A percentile compares a stretch with the other conserved stretches of the same genome.
Evolutionary conservation across 225 moss, liverwort and hornwort species (phyloP).

Genomic region (Polytrichum formosum): DNA sequence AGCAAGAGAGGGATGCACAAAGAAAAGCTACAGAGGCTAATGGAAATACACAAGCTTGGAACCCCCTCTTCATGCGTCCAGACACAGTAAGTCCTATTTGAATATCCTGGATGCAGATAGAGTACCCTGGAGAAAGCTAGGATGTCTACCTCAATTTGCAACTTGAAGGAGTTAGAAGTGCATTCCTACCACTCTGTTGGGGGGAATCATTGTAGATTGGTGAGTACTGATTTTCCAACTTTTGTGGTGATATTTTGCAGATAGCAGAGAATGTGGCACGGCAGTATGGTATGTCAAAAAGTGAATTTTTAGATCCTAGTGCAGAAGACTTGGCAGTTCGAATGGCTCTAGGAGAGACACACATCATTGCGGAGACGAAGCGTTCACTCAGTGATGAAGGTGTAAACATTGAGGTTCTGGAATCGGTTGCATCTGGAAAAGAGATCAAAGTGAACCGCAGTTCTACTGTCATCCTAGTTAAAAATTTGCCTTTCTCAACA

Average conservation of each 20-base stretch:
- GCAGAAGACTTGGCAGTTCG: slow-evolving; percentile 95
- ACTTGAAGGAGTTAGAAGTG: too few relatives aligned
- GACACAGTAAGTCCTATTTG: slow-evolving; percentile 65
- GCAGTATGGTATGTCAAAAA: slow-evolving; percentile 92
- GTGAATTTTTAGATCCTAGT: slow-evolving; percentile 92
- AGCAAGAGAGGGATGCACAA: slow-evolving; percentile 78
- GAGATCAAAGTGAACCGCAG: slow-evolving; percentile 74
- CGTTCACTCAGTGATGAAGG: slow-evolving; percentile 81
- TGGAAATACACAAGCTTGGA: slow-evolving; percentile 92
- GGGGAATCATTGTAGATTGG: too few relatives aligned
- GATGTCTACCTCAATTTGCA: too few relatives aligned
- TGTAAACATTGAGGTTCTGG: slow-evolving; percentile 78
- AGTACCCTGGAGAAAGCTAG: too few relatives aligned
- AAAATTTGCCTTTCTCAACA: slow-evolving; percentile 89
- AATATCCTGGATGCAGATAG: not conserved
- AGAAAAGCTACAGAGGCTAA: slow-evolving; percentile 87
- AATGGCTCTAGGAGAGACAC: slow-evolving; percentile 97
- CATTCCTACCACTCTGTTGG: too few relatives aligned
- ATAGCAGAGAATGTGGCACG: slow-evolving; percentile 91
- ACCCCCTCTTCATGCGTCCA: slow-evolving; percentile 85
- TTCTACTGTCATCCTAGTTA: slow-evolving; percentile 77
- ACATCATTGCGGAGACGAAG: slow-evolving; percentile 98
- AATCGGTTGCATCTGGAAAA: slow-evolving; percentile 76
- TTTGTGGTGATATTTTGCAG: slow-evolving; percentile 35
- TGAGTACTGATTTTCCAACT: not conserved